Conservation (phyloP, 2,329 filamentous ascomycete species). For the Mariannaea sp. region DNA sequence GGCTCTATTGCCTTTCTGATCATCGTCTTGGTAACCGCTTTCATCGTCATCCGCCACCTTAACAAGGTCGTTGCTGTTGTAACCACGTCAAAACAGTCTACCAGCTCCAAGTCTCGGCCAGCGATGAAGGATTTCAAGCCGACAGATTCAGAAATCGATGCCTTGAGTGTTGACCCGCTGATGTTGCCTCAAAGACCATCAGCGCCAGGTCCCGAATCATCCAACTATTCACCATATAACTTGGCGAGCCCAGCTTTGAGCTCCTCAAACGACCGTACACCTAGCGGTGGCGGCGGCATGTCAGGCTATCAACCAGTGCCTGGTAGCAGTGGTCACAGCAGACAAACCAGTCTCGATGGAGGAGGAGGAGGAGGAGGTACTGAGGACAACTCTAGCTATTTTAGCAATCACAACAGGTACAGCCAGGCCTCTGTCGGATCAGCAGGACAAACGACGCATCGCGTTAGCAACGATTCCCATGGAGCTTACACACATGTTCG, state of each 20-base stretch:
- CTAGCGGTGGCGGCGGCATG: conserved; percentile 27
- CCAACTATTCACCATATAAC: conserved; percentile 26
- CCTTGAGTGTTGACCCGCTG: conserved; percentile 49
- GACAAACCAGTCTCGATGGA: conserved; percentile 39
- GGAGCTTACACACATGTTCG: conserved; percentile 46
- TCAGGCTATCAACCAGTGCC: conserved; percentile 34
- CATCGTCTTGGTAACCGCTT: conserved; percentile 52
- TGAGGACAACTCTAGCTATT: conserved; percentile 40
- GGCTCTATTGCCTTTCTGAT: conserved; percentile 55
- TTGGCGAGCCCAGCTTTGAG: conserved; percentile 35
- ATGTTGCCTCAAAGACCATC: conserved; percentile 39
- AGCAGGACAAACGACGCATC: conserved; percentile 33
- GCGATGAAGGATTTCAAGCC: conserved; percentile 46
- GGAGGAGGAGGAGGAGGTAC: too few relatives aligned
- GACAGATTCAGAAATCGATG: conserved; percentile 51
- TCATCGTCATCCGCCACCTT: conserved; percentile 56
- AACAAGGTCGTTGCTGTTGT: conserved; percentile 51
- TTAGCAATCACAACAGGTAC: conserved; percentile 19
- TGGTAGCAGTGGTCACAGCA: conserved; percentile 33
- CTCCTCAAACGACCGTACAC: conserved; percentile 37
- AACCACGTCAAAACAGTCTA: conserved; percentile 43
- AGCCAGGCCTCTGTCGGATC: conserved; percentile 31
- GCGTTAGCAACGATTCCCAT: conserved; percentile 47
- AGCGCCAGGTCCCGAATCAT: conserved; percentile 31
- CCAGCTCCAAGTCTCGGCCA: conserved; percentile 39